Conservation (phyloP, 495 filamentous ascomycete genomes). For the Darksidea phi region DNA sequence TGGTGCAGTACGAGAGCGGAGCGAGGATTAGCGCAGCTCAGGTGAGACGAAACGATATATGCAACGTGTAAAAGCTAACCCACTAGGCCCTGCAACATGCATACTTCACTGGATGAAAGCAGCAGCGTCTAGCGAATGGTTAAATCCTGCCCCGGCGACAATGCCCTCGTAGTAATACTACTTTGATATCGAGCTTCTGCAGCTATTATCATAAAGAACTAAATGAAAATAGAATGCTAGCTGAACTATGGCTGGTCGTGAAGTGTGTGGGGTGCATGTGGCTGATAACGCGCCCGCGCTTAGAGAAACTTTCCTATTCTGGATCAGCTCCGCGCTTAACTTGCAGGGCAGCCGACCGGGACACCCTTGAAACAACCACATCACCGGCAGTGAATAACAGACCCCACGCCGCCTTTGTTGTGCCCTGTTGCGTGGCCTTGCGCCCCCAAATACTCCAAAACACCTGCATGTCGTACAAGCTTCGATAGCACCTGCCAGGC, state of each 20-base stretch:
- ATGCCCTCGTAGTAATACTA: too few relatives aligned
- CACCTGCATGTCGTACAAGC: constrained; percentile 23
- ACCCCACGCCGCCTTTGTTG: constrained; percentile 6
- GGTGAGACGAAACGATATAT: constrained; percentile 14
- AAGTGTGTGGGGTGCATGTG: too few relatives aligned
- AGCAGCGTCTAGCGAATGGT: not conserved
- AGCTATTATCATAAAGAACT: too few relatives aligned
- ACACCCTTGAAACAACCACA: constrained; percentile 3
- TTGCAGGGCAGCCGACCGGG: constrained; percentile 3
- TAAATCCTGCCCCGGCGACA: not conserved
- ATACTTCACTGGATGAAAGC: constrained; percentile 15
- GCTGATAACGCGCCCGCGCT: too few relatives aligned
- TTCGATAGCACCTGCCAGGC: constrained; percentile 22
- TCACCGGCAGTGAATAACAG: constrained; percentile 8
- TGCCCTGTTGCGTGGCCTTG: not conserved
- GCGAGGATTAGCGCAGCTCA: constrained; percentile 39
- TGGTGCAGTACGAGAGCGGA: constrained; percentile 59
- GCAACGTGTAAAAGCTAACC: constrained; percentile 1
- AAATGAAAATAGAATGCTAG: not conserved
- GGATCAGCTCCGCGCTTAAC: not conserved
- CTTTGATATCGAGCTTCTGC: too few relatives aligned
- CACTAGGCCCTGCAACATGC: constrained; percentile 32
- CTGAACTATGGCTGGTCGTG: not conserved
- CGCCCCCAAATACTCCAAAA: not conserved
- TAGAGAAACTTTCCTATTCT: not conserved